Evolutionary conservation across 2,329 filamentous ascomycete species (phyloP), one percentile per base, ranked within the genome.

Genomic region (Capronia coronata): DNA sequence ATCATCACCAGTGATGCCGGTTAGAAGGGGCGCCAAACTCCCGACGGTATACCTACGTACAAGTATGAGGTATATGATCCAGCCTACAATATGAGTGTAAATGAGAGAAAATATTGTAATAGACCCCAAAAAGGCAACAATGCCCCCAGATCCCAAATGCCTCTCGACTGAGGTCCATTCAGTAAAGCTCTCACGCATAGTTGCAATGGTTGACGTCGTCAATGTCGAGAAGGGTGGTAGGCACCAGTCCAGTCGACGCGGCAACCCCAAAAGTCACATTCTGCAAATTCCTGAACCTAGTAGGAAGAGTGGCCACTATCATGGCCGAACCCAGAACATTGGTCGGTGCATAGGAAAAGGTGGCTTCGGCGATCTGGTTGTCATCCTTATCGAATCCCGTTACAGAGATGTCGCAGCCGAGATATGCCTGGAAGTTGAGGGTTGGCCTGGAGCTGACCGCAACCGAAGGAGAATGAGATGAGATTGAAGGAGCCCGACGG

Each of bases 251-350:
- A 23, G 6, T 21, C 19, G 25, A 30, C 23, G 45, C 40, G 14
- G 37, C 35, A 14, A 48, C 19, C 7, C 21, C 44, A 14, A 47
- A 27, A 3, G 44, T 47, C 16, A 40, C 44, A 16, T 39, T 47
- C 32, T 41, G 21, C 18, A 47, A 25, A 22, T 40, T n/a, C 19
- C 34, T 18, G 44, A 47, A 47, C 4, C 16, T 47, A 21, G n/a
- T 13, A 11, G 44, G 45, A 19, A 48, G 9, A 18, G 21, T 25
- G 25, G 22, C 37, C 23, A 27, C 16, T 7, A 7, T 14, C 35
- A 48, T 41, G 22, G 14, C 2, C n/a, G 21, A 42, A 7, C 14
- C 37, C 5, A 42, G 23, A 2, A 29, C 1, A 16, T 35, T 16
- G 14, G 42, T 16, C 3, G 42, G 42, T 9, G 8, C 21, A 30